These are phyloP conservation scores for Flaveria ramosissima DNA, from an alignment of 129 eudicot genomes.

Conservation along the genomic window DNA sequence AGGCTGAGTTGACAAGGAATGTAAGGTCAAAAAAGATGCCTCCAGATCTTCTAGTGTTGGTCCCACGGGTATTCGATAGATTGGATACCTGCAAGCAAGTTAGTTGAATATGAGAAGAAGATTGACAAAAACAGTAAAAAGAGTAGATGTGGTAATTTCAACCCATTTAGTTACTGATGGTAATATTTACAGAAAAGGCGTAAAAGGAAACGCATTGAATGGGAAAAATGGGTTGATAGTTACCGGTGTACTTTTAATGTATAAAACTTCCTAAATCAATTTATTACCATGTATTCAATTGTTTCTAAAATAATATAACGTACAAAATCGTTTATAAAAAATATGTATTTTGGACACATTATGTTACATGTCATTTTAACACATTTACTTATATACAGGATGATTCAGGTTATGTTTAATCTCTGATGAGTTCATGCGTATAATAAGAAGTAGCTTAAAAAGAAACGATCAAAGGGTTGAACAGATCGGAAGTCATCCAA, in stretches of 20 bases:
- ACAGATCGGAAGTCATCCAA: background rate
- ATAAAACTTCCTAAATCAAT: background rate
- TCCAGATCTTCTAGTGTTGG: conserved; percentile 52
- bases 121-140: background rate
- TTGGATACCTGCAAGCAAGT: conserved; percentile 49
- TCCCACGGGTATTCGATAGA: conserved; percentile 65
- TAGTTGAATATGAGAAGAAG: background rate
- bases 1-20: conserved; percentile 56
- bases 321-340: background rate
- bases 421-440: background rate
- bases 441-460: background rate
- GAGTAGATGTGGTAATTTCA: background rate
- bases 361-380: background rate
- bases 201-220: background rate
- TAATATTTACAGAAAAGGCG: background rate
- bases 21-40: conserved; percentile 65
- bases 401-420: background rate
- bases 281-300: background rate
- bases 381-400: too few relatives aligned
- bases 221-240: background rate
- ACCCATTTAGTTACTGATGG: background rate
- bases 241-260: background rate
- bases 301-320: background rate
- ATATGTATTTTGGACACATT: background rate
- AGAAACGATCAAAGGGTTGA: background rate